A percentile compares a stretch with the other conserved stretches of the same genome.
phyloP scores from a whole-genome alignment of 495 filamentous ascomycete genomes.

The Talaromyces wortmannii region DNA sequence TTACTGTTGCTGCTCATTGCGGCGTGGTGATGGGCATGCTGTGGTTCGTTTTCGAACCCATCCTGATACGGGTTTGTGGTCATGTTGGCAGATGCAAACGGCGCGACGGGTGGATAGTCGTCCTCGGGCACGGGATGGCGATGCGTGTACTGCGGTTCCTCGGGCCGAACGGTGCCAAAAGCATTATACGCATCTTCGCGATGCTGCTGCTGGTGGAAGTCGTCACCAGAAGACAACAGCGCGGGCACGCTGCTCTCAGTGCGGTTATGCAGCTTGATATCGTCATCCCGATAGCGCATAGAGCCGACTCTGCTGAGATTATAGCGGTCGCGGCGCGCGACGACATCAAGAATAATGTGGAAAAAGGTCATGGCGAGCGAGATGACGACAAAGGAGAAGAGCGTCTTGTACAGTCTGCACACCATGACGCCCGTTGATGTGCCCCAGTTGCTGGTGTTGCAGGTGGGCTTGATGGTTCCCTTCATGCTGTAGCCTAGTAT shows the following conservation, averaged over 20 bases:
- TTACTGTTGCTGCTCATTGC: too few species aligned
- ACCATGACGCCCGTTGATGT: conserved; percentile 51
- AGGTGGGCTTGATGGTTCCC: conserved; percentile 50
- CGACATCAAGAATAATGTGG: conserved; percentile 44
- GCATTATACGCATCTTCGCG: conserved; percentile 3
- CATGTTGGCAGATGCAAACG: not conserved
- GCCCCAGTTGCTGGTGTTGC: conserved; percentile 47
- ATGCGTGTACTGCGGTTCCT: not conserved
- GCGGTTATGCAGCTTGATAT: conserved; percentile 27
- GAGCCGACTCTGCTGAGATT: conserved; percentile 11
- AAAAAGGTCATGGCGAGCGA: conserved; percentile 39
- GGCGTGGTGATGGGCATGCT: not conserved
- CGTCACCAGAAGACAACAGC: not conserved
- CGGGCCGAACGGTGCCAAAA: conserved; percentile 2
- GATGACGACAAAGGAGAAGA: conserved; percentile 54
- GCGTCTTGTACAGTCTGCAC: conserved; percentile 59
- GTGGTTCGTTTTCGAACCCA: not conserved
- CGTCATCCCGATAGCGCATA: conserved; percentile 43
- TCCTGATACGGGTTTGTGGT: not conserved
- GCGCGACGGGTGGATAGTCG: not conserved
- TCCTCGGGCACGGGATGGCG: not conserved
- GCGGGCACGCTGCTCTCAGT: conserved; percentile 11
- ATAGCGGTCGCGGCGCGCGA: conserved; percentile 28
- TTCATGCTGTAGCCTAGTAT: conserved; percentile 52
- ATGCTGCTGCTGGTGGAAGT: not conserved